Conservation (phyloP, 441 rosid species). For the Aleurites moluccanus region DNA sequence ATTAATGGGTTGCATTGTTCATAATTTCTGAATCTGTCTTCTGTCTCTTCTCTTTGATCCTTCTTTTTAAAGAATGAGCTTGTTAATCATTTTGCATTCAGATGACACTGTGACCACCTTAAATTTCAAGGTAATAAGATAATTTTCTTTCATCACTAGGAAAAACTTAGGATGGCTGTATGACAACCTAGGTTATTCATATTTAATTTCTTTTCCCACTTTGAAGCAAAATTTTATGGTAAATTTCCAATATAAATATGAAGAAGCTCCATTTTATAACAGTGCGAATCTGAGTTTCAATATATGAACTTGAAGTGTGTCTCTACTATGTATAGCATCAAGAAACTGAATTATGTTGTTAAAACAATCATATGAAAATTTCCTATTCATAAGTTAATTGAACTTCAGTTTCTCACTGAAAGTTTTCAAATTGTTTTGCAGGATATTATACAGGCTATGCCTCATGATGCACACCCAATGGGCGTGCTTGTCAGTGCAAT, state of each 20-base stretch:
- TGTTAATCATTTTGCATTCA: not conserved
- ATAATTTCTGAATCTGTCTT: too few relatives aligned
- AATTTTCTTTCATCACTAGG: not conserved
- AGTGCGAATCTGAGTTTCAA: not conserved
- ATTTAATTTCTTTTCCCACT: not conserved
- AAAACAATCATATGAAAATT: conserved; percentile 1
- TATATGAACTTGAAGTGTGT: conserved; percentile 1
- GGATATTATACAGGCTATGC: conserved; percentile 96
- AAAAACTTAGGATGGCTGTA: not conserved
- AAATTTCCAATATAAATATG: not conserved
- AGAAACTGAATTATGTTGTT: not conserved
- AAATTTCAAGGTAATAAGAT: not conserved
- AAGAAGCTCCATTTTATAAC: not conserved
- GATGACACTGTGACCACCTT: not conserved
- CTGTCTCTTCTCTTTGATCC: too few relatives aligned
- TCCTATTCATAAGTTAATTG: not conserved
- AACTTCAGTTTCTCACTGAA: conserved; percentile 7
- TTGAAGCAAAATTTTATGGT: not conserved
- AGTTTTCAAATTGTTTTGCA: conserved; percentile 30
- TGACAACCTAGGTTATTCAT: not conserved
- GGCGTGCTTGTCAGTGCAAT: conserved; percentile 96
- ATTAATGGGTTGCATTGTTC: too few relatives aligned
- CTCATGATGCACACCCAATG: conserved; percentile 99
- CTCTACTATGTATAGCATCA: not conserved
- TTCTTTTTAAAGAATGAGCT: not conserved